Conservation (phyloP, 2,329 filamentous ascomycete genomes). For the Fusarium guadeloupense region DNA sequence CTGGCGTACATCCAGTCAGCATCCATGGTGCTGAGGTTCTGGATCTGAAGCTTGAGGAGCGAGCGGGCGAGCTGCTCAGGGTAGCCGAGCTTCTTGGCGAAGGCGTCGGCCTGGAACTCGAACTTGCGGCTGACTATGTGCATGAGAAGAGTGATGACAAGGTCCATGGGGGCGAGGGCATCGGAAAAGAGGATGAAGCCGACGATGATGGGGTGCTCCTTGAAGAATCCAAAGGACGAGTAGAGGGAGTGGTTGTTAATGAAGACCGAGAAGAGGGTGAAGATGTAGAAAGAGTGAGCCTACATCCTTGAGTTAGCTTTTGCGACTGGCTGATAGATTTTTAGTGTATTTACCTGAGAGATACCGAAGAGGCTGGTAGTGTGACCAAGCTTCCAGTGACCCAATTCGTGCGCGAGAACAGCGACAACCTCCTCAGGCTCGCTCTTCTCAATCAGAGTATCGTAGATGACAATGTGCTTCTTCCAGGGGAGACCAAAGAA, state of each 20-base stretch:
- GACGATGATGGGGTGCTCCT: slow-evolving; percentile 89
- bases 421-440: slow-evolving; percentile 92
- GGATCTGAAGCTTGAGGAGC: slow-evolving; percentile 96
- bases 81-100: slow-evolving; percentile 87
- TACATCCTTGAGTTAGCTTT: slow-evolving; percentile 54
- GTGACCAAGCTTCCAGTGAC: slow-evolving; percentile 96
- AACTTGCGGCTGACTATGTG: slow-evolving; percentile 94
- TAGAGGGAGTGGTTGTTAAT: slow-evolving; percentile 95
- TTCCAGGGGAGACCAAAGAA: slow-evolving; percentile 99
- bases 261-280: slow-evolving; percentile 95
- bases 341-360: slow-evolving; percentile 67
- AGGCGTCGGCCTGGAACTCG: slow-evolving; percentile 95
- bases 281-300: slow-evolving; percentile 96
- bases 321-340: not conserved
- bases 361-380: slow-evolving; percentile 92
- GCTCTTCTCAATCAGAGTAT: slow-evolving; percentile 96
- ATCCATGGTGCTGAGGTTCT: slow-evolving; percentile 98
- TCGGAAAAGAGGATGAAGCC: slow-evolving; percentile 98
- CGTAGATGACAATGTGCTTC: slow-evolving; percentile 99
- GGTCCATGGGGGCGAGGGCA: slow-evolving; percentile 92
- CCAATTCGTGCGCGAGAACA: slow-evolving; percentile 93
- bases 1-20: slow-evolving; percentile 98
- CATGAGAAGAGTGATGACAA: slow-evolving; percentile 93
- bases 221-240: slow-evolving; percentile 86
- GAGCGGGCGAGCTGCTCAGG: slow-evolving; percentile 82